Evolutionary conservation across 1,139 yeast genomes (phyloP).

Genomic region (Eremothecium sinecaudum): DNA sequence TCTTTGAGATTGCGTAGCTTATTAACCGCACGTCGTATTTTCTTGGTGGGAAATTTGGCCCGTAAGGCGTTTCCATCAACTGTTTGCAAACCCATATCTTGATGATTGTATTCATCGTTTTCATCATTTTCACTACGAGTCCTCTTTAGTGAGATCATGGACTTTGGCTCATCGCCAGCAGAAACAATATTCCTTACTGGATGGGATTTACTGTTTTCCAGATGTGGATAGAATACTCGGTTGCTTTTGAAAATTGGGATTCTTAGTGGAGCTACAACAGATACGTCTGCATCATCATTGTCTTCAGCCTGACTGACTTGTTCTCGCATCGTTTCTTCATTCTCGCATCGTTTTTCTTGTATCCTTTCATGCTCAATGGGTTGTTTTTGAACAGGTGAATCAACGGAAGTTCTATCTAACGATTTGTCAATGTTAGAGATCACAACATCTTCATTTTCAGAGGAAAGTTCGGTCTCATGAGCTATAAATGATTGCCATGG

Average conservation of each 20-base stretch:
- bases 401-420: background rate
- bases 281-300: conserved; percentile 1
- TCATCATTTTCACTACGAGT: background rate
- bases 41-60: conserved; percentile 18
- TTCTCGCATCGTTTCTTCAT: no score
- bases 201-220: background rate
- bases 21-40: conserved; percentile 16
- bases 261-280: conserved; percentile 2
- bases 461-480: no score
- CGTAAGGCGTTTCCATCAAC: conserved; percentile 10
- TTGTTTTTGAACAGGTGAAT: background rate
- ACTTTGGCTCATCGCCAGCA: no score
- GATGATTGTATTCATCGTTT: no score
- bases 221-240: conserved; percentile 2
- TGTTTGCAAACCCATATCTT: no score
- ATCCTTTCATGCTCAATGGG: background rate
- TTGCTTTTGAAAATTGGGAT: conserved; percentile 5
- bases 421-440: background rate
- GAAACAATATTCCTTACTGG: no score
- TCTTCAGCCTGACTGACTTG: background rate
- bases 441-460: no score
- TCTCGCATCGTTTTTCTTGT: no score
- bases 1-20: conserved; percentile 14
- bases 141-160: no score
- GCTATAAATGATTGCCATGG: no score